A percentile compares a stretch with the other conserved stretches of the same genome.
phyloP scores from a whole-genome alignment of 2,329 filamentous ascomycete genomes.

The Fusarium brachygibbosum region DNA sequence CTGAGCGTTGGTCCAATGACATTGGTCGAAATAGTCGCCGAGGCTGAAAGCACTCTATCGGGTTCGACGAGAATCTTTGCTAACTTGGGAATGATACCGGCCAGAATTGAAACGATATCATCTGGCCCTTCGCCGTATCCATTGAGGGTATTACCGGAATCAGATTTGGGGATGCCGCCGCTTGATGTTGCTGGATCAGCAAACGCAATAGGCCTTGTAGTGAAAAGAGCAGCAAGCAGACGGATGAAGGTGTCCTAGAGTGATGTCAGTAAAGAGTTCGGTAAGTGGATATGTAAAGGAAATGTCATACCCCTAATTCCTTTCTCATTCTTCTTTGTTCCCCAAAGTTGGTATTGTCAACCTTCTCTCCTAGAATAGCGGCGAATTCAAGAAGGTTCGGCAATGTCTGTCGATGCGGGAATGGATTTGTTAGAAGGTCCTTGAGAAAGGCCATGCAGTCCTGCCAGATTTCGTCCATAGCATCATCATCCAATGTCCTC shows the following conservation, averaged over 20 bases:
- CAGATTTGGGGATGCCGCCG: constrained; percentile 53
- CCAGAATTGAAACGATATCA: constrained; percentile 84
- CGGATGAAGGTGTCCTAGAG: constrained; percentile 86
- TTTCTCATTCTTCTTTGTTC: constrained; percentile 93
- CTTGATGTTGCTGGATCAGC: constrained; percentile 64
- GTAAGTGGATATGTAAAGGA: not conserved
- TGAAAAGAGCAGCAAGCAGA: constrained; percentile 93
- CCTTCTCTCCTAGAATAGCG: constrained; percentile 90
- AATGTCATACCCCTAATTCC: constrained; percentile 78
- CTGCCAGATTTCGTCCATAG: constrained; percentile 97
- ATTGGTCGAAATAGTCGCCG: constrained; percentile 84
- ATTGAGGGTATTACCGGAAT: constrained; percentile 54
- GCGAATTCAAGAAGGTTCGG: constrained; percentile 90
- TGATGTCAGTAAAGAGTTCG: constrained; percentile 47
- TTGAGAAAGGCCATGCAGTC: constrained; percentile 93
- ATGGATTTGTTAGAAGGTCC: constrained; percentile 91
- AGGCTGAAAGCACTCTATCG: constrained; percentile 84
- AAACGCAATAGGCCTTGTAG: constrained; percentile 83
- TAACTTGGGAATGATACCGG: constrained; percentile 82
- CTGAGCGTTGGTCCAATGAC: constrained; percentile 86
- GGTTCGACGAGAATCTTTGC: constrained; percentile 86
- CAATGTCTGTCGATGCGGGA: constrained; percentile 92
- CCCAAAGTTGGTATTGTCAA: constrained; percentile 97
- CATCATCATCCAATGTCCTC: constrained; percentile 91
- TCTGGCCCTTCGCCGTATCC: constrained; percentile 68